phyloP scores from a whole-genome alignment of 1,139 yeast genomes.

The Blastobotrys aristatus region DNA sequence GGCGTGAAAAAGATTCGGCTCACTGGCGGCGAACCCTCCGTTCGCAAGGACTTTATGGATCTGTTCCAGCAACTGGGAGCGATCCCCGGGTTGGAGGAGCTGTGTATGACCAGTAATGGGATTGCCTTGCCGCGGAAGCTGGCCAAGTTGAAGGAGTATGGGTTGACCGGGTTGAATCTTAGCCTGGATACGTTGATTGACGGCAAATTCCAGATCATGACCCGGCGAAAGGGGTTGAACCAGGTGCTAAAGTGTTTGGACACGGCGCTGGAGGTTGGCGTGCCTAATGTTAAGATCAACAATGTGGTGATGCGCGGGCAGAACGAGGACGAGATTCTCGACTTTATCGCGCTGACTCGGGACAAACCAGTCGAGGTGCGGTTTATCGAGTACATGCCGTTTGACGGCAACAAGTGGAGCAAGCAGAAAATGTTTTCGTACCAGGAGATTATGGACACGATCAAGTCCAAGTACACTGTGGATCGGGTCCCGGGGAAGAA shows the following conservation, averaged over 20 bases:
- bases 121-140: slow-evolving; percentile 44
- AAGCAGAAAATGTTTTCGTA: slow-evolving; percentile 41
- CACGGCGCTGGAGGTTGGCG: slow-evolving; percentile 39
- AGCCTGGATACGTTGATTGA: slow-evolving; percentile 46
- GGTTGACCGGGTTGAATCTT: slow-evolving; percentile 44
- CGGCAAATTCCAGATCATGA: slow-evolving; percentile 45
- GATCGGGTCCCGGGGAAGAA: slow-evolving; percentile 28
- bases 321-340: slow-evolving; percentile 46
- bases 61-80: slow-evolving; percentile 37
- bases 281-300: slow-evolving; percentile 45
- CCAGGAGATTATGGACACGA: slow-evolving; percentile 38
- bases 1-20: slow-evolving; percentile 47
- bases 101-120: slow-evolving; percentile 49
- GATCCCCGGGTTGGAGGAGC: slow-evolving; percentile 40
- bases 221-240: slow-evolving; percentile 44
- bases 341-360: slow-evolving; percentile 41
- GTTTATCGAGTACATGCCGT: slow-evolving; percentile 53
- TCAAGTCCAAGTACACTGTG: slow-evolving; percentile 28
- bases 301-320: slow-evolving; percentile 46
- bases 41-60: slow-evolving; percentile 44
- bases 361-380: slow-evolving; percentile 42
- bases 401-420: slow-evolving; percentile 49
- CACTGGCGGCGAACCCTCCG: slow-evolving; percentile 54
- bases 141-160: slow-evolving; percentile 37
- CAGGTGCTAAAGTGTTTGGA: slow-evolving; percentile 42